Conservation (phyloP, 352 stramenopile genomes). For the Lagenidium sp. region DNA sequence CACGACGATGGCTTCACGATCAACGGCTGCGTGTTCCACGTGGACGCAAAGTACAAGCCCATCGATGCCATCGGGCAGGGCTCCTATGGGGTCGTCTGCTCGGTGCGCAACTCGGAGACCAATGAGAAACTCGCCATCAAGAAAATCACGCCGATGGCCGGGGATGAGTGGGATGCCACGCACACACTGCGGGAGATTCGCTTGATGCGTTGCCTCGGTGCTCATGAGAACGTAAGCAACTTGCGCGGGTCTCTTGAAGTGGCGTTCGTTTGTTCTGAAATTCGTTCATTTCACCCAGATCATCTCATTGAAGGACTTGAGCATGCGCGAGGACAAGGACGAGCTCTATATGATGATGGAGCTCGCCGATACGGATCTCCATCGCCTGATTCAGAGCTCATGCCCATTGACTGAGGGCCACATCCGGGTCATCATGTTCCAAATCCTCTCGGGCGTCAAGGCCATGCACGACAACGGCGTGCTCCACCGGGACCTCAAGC, state of each 20-base stretch:
- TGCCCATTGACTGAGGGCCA: slow-evolving; percentile 72
- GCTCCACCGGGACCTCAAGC: slow-evolving; percentile 92
- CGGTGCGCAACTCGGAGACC: slow-evolving; percentile 68
- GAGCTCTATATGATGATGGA: slow-evolving; percentile 97
- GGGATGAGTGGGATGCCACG: slow-evolving; percentile 85
- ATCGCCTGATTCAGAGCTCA: slow-evolving; percentile 85
- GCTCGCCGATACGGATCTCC: slow-evolving; percentile 90
- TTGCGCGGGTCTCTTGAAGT: too few species aligned
- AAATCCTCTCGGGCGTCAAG: slow-evolving; percentile 79
- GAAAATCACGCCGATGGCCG: slow-evolving; percentile 89
- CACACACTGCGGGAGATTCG: slow-evolving; percentile 88
- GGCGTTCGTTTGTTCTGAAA: not conserved
- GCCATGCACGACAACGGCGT: slow-evolving; percentile 92
- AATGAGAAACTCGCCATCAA: slow-evolving; percentile 88
- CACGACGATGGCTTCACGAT: slow-evolving; percentile 74
- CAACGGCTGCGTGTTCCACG: slow-evolving; percentile 77
- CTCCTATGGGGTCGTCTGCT: slow-evolving; percentile 92
- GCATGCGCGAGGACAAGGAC: slow-evolving; percentile 88
- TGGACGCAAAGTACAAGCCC: slow-evolving; percentile 73
- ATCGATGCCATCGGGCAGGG: slow-evolving; percentile 87
- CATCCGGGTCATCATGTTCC: slow-evolving; percentile 84
- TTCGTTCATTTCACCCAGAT: slow-evolving; percentile 36
- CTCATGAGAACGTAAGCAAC: slow-evolving; percentile 81
- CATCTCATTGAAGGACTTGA: slow-evolving; percentile 85
- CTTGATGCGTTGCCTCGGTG: slow-evolving; percentile 82